Evolutionary conservation across 495 filamentous ascomycete species (phyloP), one percentile per base, ranked within the genome.

Genomic region (Hypomontagnella monticulosa): DNA sequence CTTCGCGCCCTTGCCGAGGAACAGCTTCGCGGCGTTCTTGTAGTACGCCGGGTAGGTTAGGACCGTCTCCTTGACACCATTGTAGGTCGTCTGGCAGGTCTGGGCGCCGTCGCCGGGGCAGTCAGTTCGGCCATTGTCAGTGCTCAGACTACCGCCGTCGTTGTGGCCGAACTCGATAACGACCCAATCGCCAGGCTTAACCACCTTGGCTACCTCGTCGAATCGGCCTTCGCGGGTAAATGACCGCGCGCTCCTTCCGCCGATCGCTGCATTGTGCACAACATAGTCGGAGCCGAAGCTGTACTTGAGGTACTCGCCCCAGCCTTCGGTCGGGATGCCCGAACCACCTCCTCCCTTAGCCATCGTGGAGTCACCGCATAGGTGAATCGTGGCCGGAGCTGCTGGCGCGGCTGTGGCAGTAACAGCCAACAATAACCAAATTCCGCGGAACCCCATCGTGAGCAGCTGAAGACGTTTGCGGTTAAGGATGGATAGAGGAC

Each of bases 1-100:
- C 32, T 80, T 81, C 1, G 87, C 87, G 1, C 87, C 87, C 59
- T 84, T 83, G 19, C 70, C 70, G 15, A 75, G 69, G 75, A 85
- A 84, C 27, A 76, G 63, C 42, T 77, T 76, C 6, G 85, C 76
- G 4, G 87, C 86, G 52, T 86, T 83, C 55, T 82, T 78, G 42
- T 88, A 66, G 69, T 87, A 88, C 16, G 79, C 80, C 0, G 81
- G 81, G 71, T 84, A 89, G 0, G 86, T 88, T 19, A 84, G 73
- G 3, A 87, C 83, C 0, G 81, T 85, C 48, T 87, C 85, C 8
- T 75, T 56, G n/a, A 75, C 71, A 5, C 83, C 84, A 59, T 85
- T 76, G 63, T 69, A 66, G 9, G 63, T 66, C 10, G 80, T 82
- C 48, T 76, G 69, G 76, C 87, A 89, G 1, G 83, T 87, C 65